Evolutionary conservation across 345 rosid species (phyloP).

Genomic region (Mercurialis annua): DNA sequence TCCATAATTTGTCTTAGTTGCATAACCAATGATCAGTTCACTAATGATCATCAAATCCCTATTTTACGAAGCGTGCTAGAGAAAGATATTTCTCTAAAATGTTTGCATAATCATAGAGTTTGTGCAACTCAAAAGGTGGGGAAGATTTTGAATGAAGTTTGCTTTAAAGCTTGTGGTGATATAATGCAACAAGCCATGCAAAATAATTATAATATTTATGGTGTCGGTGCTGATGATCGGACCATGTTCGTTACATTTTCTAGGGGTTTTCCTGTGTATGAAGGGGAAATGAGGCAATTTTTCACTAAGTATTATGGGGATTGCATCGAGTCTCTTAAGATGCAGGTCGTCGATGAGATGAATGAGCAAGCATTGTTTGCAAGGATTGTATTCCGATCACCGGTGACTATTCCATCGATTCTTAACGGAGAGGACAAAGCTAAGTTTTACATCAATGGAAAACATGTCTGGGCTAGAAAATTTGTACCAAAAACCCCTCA

Average conservation of each 20-base stretch:
- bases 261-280: constrained; percentile 51
- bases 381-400: constrained; percentile 33
- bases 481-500: constrained; percentile 38
- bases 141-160: constrained; percentile 27
- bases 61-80: constrained; percentile 26
- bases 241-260: constrained; percentile 69
- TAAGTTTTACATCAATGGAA: constrained; percentile 61
- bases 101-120: constrained; percentile 23
- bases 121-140: constrained; percentile 28
- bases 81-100: constrained; percentile 29
- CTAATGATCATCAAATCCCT: constrained; percentile 26
- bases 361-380: constrained; percentile 51
- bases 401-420: constrained; percentile 22
- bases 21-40: constrained; percentile 16
- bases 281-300: constrained; percentile 48
- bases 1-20: constrained; percentile 36
- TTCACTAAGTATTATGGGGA: constrained; percentile 37
- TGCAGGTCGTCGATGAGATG: constrained; percentile 43
- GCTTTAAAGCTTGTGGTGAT: constrained; percentile 36
- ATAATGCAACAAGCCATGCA: constrained; percentile 35
- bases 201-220: too few species aligned
- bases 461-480: constrained; percentile 67
- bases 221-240: constrained; percentile 37
- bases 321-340: constrained; percentile 45
- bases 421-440: constrained; percentile 35